Evolutionary conservation across 352 stramenopile genomes (phyloP), one percentile per base, ranked within the genome.

Genomic region (Pythium phragmitis): DNA sequence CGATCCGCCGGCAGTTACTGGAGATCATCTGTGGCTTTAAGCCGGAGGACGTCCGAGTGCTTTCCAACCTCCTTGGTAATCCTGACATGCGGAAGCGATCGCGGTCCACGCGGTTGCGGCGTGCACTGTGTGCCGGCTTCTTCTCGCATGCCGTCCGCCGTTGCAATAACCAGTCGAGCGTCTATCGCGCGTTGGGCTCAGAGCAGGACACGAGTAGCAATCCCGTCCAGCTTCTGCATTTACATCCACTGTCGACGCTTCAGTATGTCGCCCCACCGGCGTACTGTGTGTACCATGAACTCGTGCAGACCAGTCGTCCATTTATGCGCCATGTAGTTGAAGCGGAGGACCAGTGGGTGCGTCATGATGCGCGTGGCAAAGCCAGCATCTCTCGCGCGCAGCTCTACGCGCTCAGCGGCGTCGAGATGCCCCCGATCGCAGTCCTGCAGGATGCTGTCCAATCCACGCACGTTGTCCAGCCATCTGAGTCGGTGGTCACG

Each of bases 241-340:
- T 91, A 8, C 85, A 94, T 48, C 85, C 85, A 28, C 70, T 85
- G 30, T 92, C 81, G 26, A 68, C 66, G 30, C 73, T 92, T 48
- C 65, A 73, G 23, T 79, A 77, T 57, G 63, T 76, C 13, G 49
- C 73, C 4, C 70, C 78, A 21, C 85, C 85, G 5, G 64, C 76
- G 51, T 79, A 63, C 48, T 92, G 82, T 49, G 57, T 94, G 3
- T 92, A 85, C 55, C 81, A 90, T 3, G 81, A 94, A 57, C 76
- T 94, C 39, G 82, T 92, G 28, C 69, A 77, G 43, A 91, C 82
- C 17, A 90, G 76, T 65, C 85, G 83, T 13, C 76, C 76, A 14
- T 94, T 87, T 59, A 80, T 94, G 75, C 85, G 83, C 23, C 51
- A 76, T 50, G 69, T 79, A 14, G 47, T 91, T 7, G 69, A 71